Evolutionary conservation across 768 basidiomycete genomes (phyloP), one percentile per base, ranked within the genome.

Genomic region (Crassisporium funariophilum): DNA sequence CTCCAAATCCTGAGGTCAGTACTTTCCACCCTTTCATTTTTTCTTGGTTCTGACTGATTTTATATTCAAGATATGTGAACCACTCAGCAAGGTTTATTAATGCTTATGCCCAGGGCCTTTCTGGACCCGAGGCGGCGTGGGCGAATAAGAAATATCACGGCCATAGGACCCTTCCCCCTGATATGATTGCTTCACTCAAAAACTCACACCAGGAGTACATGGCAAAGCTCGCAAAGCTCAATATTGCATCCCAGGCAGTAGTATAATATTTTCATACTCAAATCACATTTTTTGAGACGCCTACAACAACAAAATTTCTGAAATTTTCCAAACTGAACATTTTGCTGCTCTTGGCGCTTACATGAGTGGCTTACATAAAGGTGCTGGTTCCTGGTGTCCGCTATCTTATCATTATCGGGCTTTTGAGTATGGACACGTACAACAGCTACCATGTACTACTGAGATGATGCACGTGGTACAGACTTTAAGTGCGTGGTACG

Each of bases 111-210:
- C 27, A 29, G 13, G 27, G 27, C 2, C 44, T 70, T 2, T 37
- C 41, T 5, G 63, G 69, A 24, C 45, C 55, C 6, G 53, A 65
- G 45, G 67, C 63, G 5, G 57, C 56, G 5, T 69, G 64, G 65
- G 66, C 60, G 4, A 60, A 55, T 44, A 37, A 41, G 36, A 62
- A 55, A 35, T 68, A 67, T 42, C 64, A 59, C 33, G 56, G 68
- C 1, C 68, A 69, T 47, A 38, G 60, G 17, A 53, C 41, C 2
- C 42, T 68, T 4, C 64, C 65, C 11, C 49, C 58, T 16, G 35
- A 22, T n/a, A 59, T 57, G 40, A 45, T 41, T 27, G 35, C 44
- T 27, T 27, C 49, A 23, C 27, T 54, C 11, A 51, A 49, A 36
- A 46, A 51, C n/a, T n/a, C n/a, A n/a, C n/a, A n/a, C n/a, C n/a